Conservation (phyloP, 2,329 filamentous ascomycete genomes). For the Dactylonectria estremocensis region DNA sequence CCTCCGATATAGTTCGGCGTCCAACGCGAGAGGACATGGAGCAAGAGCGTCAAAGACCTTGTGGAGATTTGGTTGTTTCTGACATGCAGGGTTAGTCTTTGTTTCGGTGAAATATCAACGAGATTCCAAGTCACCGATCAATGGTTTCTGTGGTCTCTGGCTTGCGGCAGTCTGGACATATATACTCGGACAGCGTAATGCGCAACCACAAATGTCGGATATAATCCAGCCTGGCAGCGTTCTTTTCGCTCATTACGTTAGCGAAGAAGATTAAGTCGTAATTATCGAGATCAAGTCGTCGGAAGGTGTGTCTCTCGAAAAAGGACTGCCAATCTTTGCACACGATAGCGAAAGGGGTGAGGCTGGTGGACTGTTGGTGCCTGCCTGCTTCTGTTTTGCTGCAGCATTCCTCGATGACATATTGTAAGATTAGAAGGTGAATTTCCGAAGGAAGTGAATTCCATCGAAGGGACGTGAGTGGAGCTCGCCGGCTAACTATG, state of each 20-base stretch:
- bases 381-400: neutral
- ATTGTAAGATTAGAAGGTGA: neutral
- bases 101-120: neutral
- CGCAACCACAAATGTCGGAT: constrained; percentile 17
- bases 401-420: neutral
- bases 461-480: neutral
- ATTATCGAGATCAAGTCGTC: constrained; percentile 7
- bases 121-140: neutral
- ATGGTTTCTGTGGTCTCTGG: neutral
- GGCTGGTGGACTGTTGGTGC: too few relatives aligned
- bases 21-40: constrained; percentile 18
- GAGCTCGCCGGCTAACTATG: neutral
- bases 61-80: constrained; percentile 25
- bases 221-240: constrained; percentile 17
- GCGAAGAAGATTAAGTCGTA: neutral
- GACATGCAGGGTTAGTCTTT: neutral
- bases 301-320: constrained; percentile 27
- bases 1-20: neutral
- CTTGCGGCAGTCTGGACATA: neutral
- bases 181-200: constrained; percentile 22
- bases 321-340: constrained; percentile 22
- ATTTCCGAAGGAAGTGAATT: neutral
- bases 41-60: neutral
- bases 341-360: constrained; percentile 9
- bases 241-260: neutral